phyloP scores from a whole-genome alignment of 371 early-diverging fungal species.

The Apophysomyces ossiformis region DNA sequence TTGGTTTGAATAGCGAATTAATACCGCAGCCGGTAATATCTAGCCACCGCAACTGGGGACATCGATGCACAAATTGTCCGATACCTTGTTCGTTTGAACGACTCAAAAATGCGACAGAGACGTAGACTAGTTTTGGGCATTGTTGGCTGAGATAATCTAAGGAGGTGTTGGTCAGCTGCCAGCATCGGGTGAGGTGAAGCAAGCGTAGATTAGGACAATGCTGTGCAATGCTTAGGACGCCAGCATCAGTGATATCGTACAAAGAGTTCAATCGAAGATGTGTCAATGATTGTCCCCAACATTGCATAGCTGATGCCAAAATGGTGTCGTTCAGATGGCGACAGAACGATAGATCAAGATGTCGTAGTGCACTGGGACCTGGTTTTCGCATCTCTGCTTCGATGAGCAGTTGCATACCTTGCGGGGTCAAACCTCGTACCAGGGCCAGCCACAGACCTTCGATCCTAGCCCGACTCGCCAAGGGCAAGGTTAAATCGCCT shows the following conservation, averaged over 20 bases:
- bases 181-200: constrained; percentile 46
- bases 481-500: constrained; percentile 12
- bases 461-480: background rate
- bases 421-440: constrained; percentile 14
- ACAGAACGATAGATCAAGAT: constrained; percentile 35
- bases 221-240: constrained; percentile 22
- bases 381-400: background rate
- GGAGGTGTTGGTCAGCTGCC: constrained; percentile 35
- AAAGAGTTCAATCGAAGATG: constrained; percentile 43
- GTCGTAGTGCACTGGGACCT: constrained; percentile 8
- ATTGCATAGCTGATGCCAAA: constrained; percentile 13
- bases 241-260: constrained; percentile 33
- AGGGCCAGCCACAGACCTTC: constrained; percentile 13
- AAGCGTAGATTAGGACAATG: constrained; percentile 36
- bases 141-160: constrained; percentile 3
- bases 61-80: constrained; percentile 18
- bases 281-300: constrained; percentile 27
- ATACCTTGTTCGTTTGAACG: constrained; percentile 35
- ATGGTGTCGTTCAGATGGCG: constrained; percentile 12
- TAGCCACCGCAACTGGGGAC: constrained; percentile 29
- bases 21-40: constrained; percentile 48
- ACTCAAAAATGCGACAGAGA: constrained; percentile 40
- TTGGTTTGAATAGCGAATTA: constrained; percentile 33
- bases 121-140: constrained; percentile 29
- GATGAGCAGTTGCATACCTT: constrained; percentile 2